Conservation (phyloP, 257 asterid species). For the Mitragyna speciosa region DNA sequence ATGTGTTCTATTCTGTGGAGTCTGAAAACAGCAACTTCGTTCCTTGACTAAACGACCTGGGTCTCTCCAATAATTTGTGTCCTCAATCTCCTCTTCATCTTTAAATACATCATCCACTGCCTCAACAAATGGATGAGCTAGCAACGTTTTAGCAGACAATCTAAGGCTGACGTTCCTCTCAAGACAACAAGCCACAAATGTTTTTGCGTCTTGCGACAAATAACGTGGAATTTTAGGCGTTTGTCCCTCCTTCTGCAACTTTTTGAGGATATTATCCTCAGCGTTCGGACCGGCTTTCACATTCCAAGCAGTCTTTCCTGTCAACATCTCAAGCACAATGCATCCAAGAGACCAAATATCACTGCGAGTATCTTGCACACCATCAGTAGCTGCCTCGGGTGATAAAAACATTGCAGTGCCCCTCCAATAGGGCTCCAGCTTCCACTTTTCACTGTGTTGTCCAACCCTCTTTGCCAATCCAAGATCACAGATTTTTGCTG, state of each 20-base stretch:
- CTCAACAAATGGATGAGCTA: conserved; percentile 37
- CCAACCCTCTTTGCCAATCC: conserved; percentile 9
- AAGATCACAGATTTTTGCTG: conserved; percentile 18
- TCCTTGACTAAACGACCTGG: neutral
- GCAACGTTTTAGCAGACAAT: conserved; percentile 27
- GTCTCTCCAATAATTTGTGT: neutral
- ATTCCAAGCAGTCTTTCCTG: conserved; percentile 19
- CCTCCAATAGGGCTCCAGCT: neutral
- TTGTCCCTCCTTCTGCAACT: neutral
- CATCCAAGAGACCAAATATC: conserved; percentile 29
- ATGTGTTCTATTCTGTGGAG: too few relatives aligned
- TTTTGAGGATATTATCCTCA: neutral
- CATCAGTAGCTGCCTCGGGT: conserved; percentile 13
- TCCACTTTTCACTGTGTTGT: conserved; percentile 1
- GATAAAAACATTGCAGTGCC: conserved; percentile 16
- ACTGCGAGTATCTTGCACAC: neutral
- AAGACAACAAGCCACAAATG: conserved; percentile 32
- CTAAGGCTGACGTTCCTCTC: conserved; percentile 17
- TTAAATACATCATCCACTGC: neutral
- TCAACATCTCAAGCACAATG: conserved; percentile 25
- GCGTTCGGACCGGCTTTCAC: neutral
- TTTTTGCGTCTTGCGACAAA: conserved; percentile 21
- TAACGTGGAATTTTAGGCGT: conserved; percentile 16
- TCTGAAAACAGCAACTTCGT: neutral
- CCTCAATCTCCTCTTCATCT: neutral